Conservation (phyloP, 768 basidiomycete genomes). For the Rhizopogon vesiculosus region DNA sequence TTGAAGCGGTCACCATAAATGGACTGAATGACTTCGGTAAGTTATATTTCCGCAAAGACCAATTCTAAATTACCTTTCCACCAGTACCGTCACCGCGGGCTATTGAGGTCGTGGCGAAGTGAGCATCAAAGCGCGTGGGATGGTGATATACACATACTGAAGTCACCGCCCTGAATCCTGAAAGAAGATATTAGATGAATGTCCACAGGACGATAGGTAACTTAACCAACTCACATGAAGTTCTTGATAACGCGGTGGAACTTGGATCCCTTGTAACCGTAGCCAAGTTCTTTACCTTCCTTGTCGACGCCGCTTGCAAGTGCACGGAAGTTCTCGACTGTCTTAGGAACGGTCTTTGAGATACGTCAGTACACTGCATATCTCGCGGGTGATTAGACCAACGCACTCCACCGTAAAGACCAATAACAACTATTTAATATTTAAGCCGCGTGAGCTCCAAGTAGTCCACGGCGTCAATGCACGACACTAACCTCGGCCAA, state of each 20-base stretch:
- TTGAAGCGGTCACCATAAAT: conserved; percentile 89
- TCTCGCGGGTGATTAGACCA: background rate
- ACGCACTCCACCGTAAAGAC: conserved; percentile 83
- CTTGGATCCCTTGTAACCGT: conserved; percentile 90
- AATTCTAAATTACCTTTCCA: conserved; percentile 58
- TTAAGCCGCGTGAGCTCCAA: conserved; percentile 4
- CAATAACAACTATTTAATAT: conserved; percentile 61
- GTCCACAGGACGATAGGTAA: background rate
- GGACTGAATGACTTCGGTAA: conserved; percentile 40
- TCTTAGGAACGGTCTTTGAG: conserved; percentile 86
- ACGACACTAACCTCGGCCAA: conserved; percentile 68
- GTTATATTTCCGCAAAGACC: background rate
- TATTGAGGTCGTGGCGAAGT: conserved; percentile 24
- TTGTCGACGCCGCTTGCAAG: conserved; percentile 80
- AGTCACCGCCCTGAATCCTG: conserved; percentile 98
- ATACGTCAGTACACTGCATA: background rate
- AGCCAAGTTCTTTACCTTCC: conserved; percentile 61
- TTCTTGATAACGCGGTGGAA: conserved; percentile 97
- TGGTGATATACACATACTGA: conserved; percentile 55
- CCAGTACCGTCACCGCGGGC: conserved; percentile 86
- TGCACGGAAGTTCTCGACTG: conserved; percentile 96
- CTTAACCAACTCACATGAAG: conserved; percentile 62
- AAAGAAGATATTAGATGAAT: background rate
- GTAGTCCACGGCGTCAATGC: background rate
- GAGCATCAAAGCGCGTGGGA: conserved; percentile 11